Conservation (phyloP, 2,329 filamentous ascomycete genomes). For the Helminthosporium solani region DNA sequence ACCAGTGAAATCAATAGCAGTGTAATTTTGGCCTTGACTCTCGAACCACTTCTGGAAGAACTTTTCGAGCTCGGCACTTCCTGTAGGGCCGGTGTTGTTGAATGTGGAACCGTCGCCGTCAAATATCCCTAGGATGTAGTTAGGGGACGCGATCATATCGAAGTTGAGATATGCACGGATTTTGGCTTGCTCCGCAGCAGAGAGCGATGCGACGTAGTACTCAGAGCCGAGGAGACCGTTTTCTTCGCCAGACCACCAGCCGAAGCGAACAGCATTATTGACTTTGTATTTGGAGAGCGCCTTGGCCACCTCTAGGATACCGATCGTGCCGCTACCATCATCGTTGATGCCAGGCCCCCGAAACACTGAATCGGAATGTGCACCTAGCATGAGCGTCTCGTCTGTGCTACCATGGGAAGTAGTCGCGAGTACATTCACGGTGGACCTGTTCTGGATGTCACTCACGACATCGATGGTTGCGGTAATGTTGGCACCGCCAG, state of each 20-base stretch:
- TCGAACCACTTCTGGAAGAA: conserved; percentile 38
- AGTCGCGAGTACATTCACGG: conserved; percentile 44
- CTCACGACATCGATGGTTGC: conserved; percentile 48
- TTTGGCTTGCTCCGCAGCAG: conserved; percentile 29
- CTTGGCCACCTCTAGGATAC: conserved; percentile 41
- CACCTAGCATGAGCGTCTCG: conserved; percentile 40
- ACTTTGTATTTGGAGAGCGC: conserved; percentile 40
- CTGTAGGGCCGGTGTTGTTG: conserved; percentile 33
- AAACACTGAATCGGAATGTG: conserved; percentile 41
- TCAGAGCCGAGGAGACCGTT: conserved; percentile 38
- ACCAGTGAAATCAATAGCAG: conserved; percentile 37
- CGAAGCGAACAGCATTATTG: conserved; percentile 44
- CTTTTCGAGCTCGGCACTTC: conserved; percentile 34
- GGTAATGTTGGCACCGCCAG: conserved; percentile 43
- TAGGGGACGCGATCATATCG: conserved; percentile 45
- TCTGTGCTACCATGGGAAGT: conserved; percentile 39
- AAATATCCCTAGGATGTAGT: conserved; percentile 40
- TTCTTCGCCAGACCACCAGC: conserved; percentile 44
- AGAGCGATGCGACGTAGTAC: conserved; percentile 33
- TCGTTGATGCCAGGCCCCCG: conserved; percentile 46
- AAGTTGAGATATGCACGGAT: conserved; percentile 47
- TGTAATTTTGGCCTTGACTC: conserved; percentile 27
- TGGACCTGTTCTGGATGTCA: conserved; percentile 50
- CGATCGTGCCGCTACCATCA: conserved; percentile 41
- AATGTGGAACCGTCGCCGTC: conserved; percentile 40